These are phyloP conservation scores for Heritiera littoralis DNA, from an alignment of 345 rosid species.

Conservation along the genomic window DNA sequence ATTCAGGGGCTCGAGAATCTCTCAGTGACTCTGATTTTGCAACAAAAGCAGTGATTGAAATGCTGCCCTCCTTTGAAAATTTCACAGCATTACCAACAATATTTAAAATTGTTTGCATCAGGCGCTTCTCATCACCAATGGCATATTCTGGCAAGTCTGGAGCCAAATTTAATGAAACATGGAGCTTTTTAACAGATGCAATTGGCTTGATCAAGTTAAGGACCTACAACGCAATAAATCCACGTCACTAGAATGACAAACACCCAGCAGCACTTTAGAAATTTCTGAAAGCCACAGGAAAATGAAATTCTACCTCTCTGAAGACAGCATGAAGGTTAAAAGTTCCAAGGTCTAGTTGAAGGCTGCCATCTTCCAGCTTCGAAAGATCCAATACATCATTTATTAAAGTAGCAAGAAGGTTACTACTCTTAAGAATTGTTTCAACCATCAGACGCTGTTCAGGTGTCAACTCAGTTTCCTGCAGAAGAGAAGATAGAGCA, in stretches of 20 bases:
- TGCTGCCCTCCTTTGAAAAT: slow-evolving; percentile 86
- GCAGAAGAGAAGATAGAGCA: slow-evolving; percentile 95
- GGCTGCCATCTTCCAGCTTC: slow-evolving; percentile 98
- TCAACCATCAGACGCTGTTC: slow-evolving; percentile 98
- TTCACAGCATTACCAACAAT: slow-evolving; percentile 96
- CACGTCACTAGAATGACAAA: slow-evolving; percentile 9
- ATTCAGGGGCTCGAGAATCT: slow-evolving; percentile 68
- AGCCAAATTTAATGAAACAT: slow-evolving; percentile 65
- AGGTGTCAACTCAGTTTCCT: slow-evolving; percentile 90
- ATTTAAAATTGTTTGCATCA: slow-evolving; percentile 81
- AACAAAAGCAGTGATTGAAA: slow-evolving; percentile 71
- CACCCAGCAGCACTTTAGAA: background rate
- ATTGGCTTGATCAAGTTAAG: slow-evolving; percentile 87
- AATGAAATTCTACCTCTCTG: slow-evolving; percentile 58
- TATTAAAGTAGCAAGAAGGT: slow-evolving; percentile 81
- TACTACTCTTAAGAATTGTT: slow-evolving; percentile 91
- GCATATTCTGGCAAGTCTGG: slow-evolving; percentile 88
- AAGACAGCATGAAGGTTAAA: slow-evolving; percentile 74
- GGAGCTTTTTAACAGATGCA: slow-evolving; percentile 81
- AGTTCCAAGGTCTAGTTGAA: slow-evolving; percentile 74
- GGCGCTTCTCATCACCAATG: slow-evolving; percentile 88
- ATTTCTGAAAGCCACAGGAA: background rate
- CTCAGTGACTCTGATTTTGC: slow-evolving; percentile 66
- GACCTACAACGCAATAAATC: slow-evolving; percentile 54
- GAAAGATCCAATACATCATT: slow-evolving; percentile 98